Evolutionary conservation across 345 rosid species (phyloP).

Genomic region (Citrus reticulata): DNA sequence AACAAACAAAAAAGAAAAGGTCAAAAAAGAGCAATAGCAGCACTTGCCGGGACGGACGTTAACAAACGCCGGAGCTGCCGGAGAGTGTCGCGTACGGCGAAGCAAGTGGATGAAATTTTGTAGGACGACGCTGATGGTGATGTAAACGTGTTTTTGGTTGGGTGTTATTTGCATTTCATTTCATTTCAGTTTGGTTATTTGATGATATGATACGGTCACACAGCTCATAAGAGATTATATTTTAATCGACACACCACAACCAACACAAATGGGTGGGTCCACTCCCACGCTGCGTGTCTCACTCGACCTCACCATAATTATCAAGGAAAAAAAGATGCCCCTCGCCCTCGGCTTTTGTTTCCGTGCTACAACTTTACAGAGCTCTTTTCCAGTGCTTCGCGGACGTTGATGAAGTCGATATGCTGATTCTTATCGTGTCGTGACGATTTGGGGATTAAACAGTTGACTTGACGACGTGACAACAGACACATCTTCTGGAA

Average conservation of each 20-base stretch:
- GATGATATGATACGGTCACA: conserved; percentile 28
- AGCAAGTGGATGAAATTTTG: conserved; percentile 13
- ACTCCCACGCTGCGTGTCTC: conserved; percentile 31
- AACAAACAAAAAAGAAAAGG: not conserved
- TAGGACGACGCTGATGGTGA: conserved; percentile 25
- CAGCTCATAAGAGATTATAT: not conserved
- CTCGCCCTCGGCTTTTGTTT: not conserved
- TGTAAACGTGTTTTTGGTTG: conserved; percentile 10
- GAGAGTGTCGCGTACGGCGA: conserved; percentile 13
- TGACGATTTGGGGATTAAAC: not conserved
- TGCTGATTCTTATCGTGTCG: not conserved
- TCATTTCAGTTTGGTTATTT: conserved; percentile 19
- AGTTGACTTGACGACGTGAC: not conserved
- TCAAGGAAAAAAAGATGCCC: not conserved
- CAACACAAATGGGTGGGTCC: conserved; percentile 21
- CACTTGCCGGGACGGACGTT: conserved; percentile 13
- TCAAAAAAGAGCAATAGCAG: not conserved
- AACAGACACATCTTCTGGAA: not conserved
- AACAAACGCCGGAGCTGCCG: conserved; percentile 5
- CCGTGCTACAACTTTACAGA: not conserved
- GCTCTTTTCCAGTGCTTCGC: conserved; percentile 14
- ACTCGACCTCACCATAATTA: conserved; percentile 6
- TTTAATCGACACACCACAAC: conserved; percentile 12
- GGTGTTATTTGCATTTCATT: not conserved
- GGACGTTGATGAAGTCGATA: not conserved